Conservation (phyloP, 2,329 filamentous ascomycete species). For the Graphium sp. region DNA sequence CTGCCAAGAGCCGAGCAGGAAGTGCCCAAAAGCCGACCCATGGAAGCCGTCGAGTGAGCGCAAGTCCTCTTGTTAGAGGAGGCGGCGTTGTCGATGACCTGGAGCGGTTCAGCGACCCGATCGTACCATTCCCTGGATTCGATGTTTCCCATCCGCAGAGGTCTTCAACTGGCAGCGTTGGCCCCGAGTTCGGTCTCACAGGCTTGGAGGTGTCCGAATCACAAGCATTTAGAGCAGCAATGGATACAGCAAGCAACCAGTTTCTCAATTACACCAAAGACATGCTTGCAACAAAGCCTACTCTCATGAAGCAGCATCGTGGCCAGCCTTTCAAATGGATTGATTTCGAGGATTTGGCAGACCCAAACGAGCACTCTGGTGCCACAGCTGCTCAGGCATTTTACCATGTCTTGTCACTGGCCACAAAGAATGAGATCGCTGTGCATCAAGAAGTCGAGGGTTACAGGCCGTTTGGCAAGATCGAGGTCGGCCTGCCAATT, state of each 20-base stretch:
- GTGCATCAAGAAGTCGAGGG: conserved; percentile 39
- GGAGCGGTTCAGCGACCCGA: conserved; percentile 28
- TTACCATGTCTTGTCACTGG: conserved; percentile 55
- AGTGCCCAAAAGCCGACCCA: conserved; percentile 15
- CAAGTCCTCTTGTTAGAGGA: conserved; percentile 21
- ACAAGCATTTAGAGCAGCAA: conserved; percentile 14
- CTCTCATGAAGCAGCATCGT: no score
- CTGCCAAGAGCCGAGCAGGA: conserved; percentile 19
- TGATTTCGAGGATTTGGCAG: conserved; percentile 53
- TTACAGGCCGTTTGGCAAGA: conserved; percentile 24
- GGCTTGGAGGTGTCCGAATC: conserved; percentile 11
- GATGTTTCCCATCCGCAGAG: conserved; percentile 12
- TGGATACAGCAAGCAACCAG: conserved; percentile 26
- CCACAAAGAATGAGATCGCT: conserved; percentile 44
- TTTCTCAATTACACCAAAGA: conserved; percentile 26
- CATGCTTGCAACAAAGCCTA: no score
- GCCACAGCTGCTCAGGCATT: conserved; percentile 59
- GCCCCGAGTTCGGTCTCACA: conserved; percentile 5
- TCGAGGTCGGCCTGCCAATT: conserved; percentile 29
- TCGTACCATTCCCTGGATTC: conserved; percentile 15
- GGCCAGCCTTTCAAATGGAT: no score
- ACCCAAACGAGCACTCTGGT: conserved; percentile 31
- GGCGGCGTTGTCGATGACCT: conserved; percentile 19
- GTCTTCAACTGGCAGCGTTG: conserved; percentile 10
- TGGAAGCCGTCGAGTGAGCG: conserved; percentile 13